These are phyloP conservation scores for Pyricularia grisea DNA, from an alignment of 2,329 filamentous ascomycete species.

Conservation along the genomic window DNA sequence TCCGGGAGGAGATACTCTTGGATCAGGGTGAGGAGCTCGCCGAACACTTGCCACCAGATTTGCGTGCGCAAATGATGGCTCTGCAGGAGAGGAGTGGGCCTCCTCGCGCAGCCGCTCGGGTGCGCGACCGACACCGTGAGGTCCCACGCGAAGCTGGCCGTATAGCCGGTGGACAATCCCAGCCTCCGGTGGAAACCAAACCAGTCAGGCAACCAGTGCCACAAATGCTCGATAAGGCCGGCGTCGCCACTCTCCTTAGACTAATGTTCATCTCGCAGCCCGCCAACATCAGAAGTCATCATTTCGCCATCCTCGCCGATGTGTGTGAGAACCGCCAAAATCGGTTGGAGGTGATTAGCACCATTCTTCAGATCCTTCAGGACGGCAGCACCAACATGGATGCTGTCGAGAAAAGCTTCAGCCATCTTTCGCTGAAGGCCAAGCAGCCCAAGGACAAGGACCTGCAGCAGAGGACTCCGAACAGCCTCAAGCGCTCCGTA, in stretches of 20 bases:
- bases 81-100: constrained; percentile 36
- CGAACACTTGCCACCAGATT: constrained; percentile 72
- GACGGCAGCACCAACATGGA: constrained; percentile 90
- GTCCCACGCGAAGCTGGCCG: background rate
- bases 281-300: constrained; percentile 70
- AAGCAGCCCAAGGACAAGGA: constrained; percentile 66
- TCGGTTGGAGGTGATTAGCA: constrained; percentile 85
- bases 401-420: constrained; percentile 91
- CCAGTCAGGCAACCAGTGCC: constrained; percentile 71
- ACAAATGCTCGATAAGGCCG: constrained; percentile 94
- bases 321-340: constrained; percentile 97
- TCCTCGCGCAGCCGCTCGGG: constrained; percentile 16
- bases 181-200: constrained; percentile 32
- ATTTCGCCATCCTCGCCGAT: constrained; percentile 82
- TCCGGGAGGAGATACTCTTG: constrained; percentile 79
- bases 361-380: constrained; percentile 85
- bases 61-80: constrained; percentile 77
- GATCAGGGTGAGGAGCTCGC: constrained; percentile 88
- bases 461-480: constrained; percentile 61
- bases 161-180: constrained; percentile 8
- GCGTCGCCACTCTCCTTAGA: constrained; percentile 91
- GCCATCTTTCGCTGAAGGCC: constrained; percentile 82
- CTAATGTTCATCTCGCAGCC: constrained; percentile 96
- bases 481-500: constrained; percentile 35
- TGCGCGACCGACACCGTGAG: constrained; percentile 7